These are phyloP conservation scores for Pyricularia sp. DNA, from an alignment of 2,329 filamentous ascomycete genomes.

Conservation along the genomic window DNA sequence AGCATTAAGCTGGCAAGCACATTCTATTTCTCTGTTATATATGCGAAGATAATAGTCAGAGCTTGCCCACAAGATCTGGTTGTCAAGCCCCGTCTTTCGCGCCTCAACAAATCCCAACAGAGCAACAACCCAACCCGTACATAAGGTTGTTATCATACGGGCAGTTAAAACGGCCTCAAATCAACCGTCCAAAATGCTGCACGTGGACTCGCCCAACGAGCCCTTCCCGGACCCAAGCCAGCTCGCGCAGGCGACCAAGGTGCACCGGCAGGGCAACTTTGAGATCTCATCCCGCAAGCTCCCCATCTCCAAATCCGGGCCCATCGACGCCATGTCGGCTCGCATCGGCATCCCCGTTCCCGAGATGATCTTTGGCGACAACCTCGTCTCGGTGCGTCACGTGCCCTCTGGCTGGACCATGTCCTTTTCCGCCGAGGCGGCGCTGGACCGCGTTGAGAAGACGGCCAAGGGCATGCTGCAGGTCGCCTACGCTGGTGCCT, in stretches of 20 bases:
- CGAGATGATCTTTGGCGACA: slow-evolving; percentile 99
- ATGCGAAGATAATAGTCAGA: neutral
- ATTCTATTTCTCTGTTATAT: neutral
- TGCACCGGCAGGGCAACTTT: slow-evolving; percentile 52
- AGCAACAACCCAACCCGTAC: neutral
- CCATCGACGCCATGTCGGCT: slow-evolving; percentile 74
- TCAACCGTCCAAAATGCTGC: slow-evolving; percentile 8
- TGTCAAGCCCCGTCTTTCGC: neutral
- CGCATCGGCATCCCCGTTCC: slow-evolving; percentile 76
- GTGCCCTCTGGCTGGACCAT: slow-evolving; percentile 63
- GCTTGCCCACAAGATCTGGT: neutral
- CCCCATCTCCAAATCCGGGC: slow-evolving; percentile 82
- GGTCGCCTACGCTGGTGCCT: slow-evolving; percentile 83
- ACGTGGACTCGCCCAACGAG: slow-evolving; percentile 31
- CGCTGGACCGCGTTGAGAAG: slow-evolving; percentile 86
- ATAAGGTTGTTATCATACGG: neutral
- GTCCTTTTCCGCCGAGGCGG: slow-evolving; percentile 73
- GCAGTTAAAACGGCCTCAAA: neutral
- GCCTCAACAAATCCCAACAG: neutral
- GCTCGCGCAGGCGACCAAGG: slow-evolving; percentile 39
- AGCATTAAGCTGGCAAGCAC: neutral
- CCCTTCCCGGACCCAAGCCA: slow-evolving; percentile 39
- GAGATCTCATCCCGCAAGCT: slow-evolving; percentile 74
- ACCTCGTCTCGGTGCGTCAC: slow-evolving; percentile 66
- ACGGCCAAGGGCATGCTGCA: slow-evolving; percentile 82